phyloP scores from a whole-genome alignment of 176 grass and related monocot genomes.

The Musa acuminata region DNA sequence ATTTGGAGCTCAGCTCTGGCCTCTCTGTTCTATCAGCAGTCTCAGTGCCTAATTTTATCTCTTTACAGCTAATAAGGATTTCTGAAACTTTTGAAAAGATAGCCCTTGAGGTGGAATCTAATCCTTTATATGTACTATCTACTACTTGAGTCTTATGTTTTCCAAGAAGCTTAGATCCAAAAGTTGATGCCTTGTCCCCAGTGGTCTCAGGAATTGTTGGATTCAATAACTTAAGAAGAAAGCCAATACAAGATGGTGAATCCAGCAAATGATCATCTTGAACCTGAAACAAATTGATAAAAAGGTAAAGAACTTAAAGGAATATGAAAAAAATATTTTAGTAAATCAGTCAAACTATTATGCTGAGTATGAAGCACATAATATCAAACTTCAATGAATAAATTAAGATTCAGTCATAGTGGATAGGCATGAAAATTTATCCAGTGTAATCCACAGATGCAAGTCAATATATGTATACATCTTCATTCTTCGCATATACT shows the following conservation, averaged over 20 bases:
- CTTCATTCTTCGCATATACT: too few relatives aligned
- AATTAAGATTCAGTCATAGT: too few relatives aligned
- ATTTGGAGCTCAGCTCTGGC: conserved; percentile 82
- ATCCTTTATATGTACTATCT: conserved; percentile 57
- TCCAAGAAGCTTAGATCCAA: conserved; percentile 93
- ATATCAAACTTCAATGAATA: too few relatives aligned
- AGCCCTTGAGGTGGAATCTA: conserved; percentile 57
- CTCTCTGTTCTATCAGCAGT: conserved; percentile 46
- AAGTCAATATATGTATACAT: too few relatives aligned
- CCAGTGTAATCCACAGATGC: too few relatives aligned
- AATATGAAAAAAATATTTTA: conserved; percentile 3
- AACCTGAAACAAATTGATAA: conserved; percentile 46
- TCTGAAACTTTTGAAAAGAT: conserved; percentile 86
- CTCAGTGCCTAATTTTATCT: conserved; percentile 51
- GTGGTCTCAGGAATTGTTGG: conserved; percentile 31
- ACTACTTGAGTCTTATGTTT: conserved; percentile 60
- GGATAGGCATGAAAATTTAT: too few relatives aligned
- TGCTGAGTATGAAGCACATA: too few relatives aligned
- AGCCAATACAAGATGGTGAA: conserved; percentile 69
- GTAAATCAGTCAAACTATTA: too few relatives aligned
- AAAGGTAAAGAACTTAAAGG: conserved; percentile 36
- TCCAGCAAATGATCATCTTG: conserved; percentile 83
- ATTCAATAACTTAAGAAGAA: conserved; percentile 96
- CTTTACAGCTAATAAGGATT: conserved; percentile 86
- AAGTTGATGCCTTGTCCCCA: conserved; percentile 57